phyloP scores from a whole-genome alignment of 805 yeast genomes.

The Maudiozyma barnettii region DNA sequence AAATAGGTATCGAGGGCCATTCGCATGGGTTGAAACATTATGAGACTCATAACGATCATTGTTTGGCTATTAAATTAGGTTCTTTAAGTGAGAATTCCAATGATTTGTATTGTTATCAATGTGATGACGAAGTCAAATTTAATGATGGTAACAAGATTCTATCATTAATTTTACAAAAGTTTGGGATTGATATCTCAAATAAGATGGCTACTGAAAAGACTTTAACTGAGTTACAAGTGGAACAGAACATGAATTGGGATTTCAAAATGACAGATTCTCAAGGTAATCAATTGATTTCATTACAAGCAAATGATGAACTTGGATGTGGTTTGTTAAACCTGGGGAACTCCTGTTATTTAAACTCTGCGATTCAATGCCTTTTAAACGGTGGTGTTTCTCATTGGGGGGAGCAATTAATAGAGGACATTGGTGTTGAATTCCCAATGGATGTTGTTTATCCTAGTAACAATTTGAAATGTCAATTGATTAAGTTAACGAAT shows the following conservation, averaged over 20 bases:
- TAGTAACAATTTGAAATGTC: slow-evolving; percentile 58
- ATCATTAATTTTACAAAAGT: slow-evolving; percentile 36
- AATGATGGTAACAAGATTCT: slow-evolving; percentile 32
- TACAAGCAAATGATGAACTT: slow-evolving; percentile 31
- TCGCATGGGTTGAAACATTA: slow-evolving; percentile 80
- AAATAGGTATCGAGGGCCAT: slow-evolving; percentile 89
- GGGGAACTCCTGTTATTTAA: slow-evolving; percentile 89
- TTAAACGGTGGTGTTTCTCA: slow-evolving; percentile 34
- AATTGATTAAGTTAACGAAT: slow-evolving; percentile 67
- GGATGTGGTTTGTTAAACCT: slow-evolving; percentile 83
- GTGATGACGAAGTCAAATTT: slow-evolving; percentile 83
- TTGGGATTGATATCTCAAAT: slow-evolving; percentile 53
- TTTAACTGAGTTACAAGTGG: slow-evolving; percentile 80
- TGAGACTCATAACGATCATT: slow-evolving; percentile 45
- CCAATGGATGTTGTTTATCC: slow-evolving; percentile 40
- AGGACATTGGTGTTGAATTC: slow-evolving; percentile 26
- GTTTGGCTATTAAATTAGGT: slow-evolving; percentile 85
- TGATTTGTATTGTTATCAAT: slow-evolving; percentile 81
- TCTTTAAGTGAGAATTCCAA: slow-evolving; percentile 64
- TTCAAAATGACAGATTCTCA: slow-evolving; percentile 66
- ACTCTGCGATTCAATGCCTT: slow-evolving; percentile 68
- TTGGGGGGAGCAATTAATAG: slow-evolving; percentile 27
- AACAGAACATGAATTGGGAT: slow-evolving; percentile 90
- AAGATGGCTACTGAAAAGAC: slow-evolving; percentile 74
- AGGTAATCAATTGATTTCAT: slow-evolving; percentile 54